A percentile compares a stretch with the other conserved stretches of the same genome.
phyloP scores from a whole-genome alignment of 2,329 filamentous ascomycete species.

The Diaporthe caulivora region DNA sequence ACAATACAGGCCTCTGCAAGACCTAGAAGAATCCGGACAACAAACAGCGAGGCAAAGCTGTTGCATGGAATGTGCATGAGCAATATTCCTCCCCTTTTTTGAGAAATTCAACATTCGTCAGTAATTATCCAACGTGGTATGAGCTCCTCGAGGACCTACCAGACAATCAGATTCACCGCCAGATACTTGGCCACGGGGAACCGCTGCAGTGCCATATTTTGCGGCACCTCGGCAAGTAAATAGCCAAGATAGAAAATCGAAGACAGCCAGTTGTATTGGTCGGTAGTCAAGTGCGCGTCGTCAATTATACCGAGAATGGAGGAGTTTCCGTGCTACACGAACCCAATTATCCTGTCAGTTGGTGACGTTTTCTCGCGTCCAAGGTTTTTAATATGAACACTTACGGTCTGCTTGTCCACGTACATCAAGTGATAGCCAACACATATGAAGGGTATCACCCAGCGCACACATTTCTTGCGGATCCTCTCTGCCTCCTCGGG shows the following conservation, averaged over 20 bases:
- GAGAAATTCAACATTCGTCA: neutral
- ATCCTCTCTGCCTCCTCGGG: constrained; percentile 44
- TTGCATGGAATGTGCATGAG: constrained; percentile 47
- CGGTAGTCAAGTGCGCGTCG: constrained; percentile 46
- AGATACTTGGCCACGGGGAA: constrained; percentile 32
- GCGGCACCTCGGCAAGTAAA: constrained; percentile 36
- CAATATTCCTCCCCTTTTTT: constrained; percentile 46
- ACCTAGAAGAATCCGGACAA: constrained; percentile 47
- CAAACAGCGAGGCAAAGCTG: constrained; percentile 46
- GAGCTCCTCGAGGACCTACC: constrained; percentile 35
- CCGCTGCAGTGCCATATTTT: constrained; percentile 38
- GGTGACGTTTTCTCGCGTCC: neutral
- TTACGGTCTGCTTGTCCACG: constrained; percentile 45
- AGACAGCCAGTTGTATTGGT: constrained; percentile 50
- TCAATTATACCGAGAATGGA: constrained; percentile 38
- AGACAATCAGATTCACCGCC: constrained; percentile 41
- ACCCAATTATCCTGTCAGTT: neutral
- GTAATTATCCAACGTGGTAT: neutral
- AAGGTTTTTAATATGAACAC: neutral
- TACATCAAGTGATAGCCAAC: constrained; percentile 56
- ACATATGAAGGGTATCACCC: constrained; percentile 54
- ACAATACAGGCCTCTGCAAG: constrained; percentile 46
- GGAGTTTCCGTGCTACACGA: constrained; percentile 34
- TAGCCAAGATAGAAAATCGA: constrained; percentile 40
- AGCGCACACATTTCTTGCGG: constrained; percentile 51